Conservation (phyloP, 1,139 yeast genomes). For the Sugiyamaella xylanicola region DNA sequence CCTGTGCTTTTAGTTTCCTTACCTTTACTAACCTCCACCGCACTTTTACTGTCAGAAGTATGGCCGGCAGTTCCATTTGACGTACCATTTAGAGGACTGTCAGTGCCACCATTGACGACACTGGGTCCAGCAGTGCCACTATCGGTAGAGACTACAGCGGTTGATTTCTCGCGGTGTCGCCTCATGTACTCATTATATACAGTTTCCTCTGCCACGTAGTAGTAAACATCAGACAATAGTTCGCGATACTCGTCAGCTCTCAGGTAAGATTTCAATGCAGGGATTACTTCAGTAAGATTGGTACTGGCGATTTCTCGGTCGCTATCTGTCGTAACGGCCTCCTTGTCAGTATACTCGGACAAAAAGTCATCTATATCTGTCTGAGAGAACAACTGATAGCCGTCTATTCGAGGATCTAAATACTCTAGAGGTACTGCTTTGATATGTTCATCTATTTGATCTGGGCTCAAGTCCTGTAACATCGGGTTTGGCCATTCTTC, state of each 20-base stretch:
- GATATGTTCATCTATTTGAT: neutral
- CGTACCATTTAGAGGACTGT: no score
- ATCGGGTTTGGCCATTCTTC: neutral
- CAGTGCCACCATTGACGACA: no score
- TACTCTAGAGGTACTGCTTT: neutral
- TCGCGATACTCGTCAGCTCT: constrained; percentile 25
- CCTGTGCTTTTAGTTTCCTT: neutral
- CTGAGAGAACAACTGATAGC: constrained; percentile 5
- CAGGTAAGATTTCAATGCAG: constrained; percentile 20
- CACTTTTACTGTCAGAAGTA: no score
- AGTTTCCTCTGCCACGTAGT: constrained; percentile 19
- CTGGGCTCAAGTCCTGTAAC: neutral
- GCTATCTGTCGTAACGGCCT: neutral
- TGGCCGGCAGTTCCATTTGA: neutral
- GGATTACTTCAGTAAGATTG: constrained; percentile 10
- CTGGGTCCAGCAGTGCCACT: no score
- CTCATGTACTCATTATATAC: neutral
- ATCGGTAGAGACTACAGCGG: neutral
- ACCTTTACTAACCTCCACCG: neutral
- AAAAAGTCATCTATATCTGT: neutral
- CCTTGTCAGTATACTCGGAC: neutral
- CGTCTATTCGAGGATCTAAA: constrained; percentile 11
- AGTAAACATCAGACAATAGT: constrained; percentile 26
- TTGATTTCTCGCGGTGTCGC: neutral
- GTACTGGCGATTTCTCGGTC: constrained; percentile 1